Evolutionary conservation across 805 yeast species (phyloP), one percentile per base, ranked within the genome.

Genomic region (Ogataea saltuana): DNA sequence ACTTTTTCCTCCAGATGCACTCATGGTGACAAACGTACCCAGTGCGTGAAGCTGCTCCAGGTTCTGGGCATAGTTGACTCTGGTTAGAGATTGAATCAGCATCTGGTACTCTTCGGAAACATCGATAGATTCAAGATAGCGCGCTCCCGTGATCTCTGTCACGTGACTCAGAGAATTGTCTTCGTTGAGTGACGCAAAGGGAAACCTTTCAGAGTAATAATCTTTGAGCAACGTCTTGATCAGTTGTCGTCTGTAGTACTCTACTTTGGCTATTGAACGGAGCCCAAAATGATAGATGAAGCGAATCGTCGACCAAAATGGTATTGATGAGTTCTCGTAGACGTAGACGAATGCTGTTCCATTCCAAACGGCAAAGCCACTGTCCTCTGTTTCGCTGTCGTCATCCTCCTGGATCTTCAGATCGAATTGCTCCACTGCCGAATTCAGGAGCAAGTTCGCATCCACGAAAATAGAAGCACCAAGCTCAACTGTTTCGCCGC

Each of bases 391-490:
- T 10, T 51, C 48, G 15, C 51, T 54, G 12, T 51, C 46, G 3
- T 48, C 46, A 4, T 47, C 48, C 15, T 38, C 39, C 7, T 39
- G 33, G 3, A 55, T 42, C 1, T 51, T 41, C 15, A 74, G 53
- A n/a, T 62, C 60, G 51, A 70, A 71, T 29, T 58, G 44, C 11
- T 58, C 43, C 4, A 64, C 72, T 1, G 75, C 76, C 20, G 59
- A 55, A n/a, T 34, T 31, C 31, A 75, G 41, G 18, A 73, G 65
- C 46, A 54, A 46, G 45, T 75, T 75, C 5, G 60, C 68, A 6
- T 58, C 56, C 15, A 71, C 71, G 47, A 72, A 74, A 1, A 74
- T 60, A 2, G 75, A 64, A 0, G 70, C 80, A 7, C 80, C 81
- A 7, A 74, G 49, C 50, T 75, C 80, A 19, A 68, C 57, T 4